Base-by-base conservation (phyloP, 805 yeast species). In the Saccharomycopsis sp. region DNA sequence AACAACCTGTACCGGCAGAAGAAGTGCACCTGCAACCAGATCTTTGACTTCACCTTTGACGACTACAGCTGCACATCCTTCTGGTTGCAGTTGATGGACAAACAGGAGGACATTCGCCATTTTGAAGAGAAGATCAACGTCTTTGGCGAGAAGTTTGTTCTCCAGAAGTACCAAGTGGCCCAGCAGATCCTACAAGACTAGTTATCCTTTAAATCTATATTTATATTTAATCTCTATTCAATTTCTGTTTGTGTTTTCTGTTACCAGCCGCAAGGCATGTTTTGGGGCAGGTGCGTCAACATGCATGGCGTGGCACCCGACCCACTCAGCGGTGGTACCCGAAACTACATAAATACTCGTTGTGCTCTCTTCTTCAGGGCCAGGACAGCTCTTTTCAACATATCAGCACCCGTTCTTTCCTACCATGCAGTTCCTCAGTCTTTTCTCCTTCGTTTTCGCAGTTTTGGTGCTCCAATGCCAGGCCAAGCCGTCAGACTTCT, bases 11-110 rank as follows among this genome's bases (percentile, higher is more conserved):
- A 87, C 58, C 43, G 57, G 37, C 63, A 67, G 32, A 70, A 73
- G 53, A 74, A 69, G 47, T 88, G 97, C 68, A 69, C 74, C 36
- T 88, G 96, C 63, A 67, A 78, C 52, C 80, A 81, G 43, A 61
- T 64, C 12, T 74, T 77, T 20, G 89, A 82, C 61, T 78, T 82
- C 61, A 78, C 89, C 13, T 77, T 77, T 71, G 73, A 68, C 51
- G 74, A 70, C 26, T 81, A 78, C 58, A 73, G 85, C 18, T 82
- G 92, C 63, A 77, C 83, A 2, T 40, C 34, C 12, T 38, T 42
- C 30, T 45, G 42, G 43, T 23, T 45, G 17, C 10, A 37, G 4
- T 35, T 45, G 21, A 42, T 25, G 27, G 29, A 29, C 13, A 12
- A 25, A 18, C 16, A 17, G 4, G 30, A 34, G 3, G 36, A 34